Conservation (phyloP, 192 early-diverging fungal genomes). For the Coemansia sp. region DNA sequence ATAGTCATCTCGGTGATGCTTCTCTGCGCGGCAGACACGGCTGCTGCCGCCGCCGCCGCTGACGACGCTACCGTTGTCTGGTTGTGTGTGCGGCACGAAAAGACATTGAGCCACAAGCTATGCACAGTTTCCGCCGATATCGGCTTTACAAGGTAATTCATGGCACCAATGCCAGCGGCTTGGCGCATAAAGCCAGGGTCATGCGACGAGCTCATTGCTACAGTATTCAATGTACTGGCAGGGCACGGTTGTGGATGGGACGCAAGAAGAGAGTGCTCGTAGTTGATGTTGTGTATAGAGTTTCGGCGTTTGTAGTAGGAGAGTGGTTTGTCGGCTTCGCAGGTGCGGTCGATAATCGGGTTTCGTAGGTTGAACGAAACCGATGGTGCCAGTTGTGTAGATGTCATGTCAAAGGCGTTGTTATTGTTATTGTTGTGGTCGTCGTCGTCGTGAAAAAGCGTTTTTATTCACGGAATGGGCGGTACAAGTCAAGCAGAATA, state of each 20-base stretch:
- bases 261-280: background rate
- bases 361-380: background rate
- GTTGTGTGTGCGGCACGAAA: constrained; percentile 44
- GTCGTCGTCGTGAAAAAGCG: background rate
- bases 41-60: constrained; percentile 1
- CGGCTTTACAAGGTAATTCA: constrained; percentile 58
- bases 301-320: constrained; percentile 38
- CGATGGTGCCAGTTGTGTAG: constrained; percentile 24
- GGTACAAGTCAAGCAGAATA: background rate
- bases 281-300: constrained; percentile 16
- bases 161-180: constrained; percentile 48
- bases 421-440: background rate
- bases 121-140: constrained; percentile 54
- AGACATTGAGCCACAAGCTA: constrained; percentile 56
- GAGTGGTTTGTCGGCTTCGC: constrained; percentile 1
- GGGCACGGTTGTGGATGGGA: background rate
- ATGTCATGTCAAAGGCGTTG: constrained; percentile 21
- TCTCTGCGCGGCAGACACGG: background rate
- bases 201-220: constrained; percentile 55
- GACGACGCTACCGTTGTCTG: constrained; percentile 12
- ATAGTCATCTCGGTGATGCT: background rate
- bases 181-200: constrained; percentile 55
- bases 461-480: background rate
- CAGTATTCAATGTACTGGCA: constrained; percentile 7
- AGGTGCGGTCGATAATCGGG: background rate